Percentiles rank a stretch among this genome's conserved stretches.
These are phyloP conservation scores for Colletotrichum godetiae DNA, from an alignment of 2,329 filamentous ascomycete species.

Conservation along the genomic window DNA sequence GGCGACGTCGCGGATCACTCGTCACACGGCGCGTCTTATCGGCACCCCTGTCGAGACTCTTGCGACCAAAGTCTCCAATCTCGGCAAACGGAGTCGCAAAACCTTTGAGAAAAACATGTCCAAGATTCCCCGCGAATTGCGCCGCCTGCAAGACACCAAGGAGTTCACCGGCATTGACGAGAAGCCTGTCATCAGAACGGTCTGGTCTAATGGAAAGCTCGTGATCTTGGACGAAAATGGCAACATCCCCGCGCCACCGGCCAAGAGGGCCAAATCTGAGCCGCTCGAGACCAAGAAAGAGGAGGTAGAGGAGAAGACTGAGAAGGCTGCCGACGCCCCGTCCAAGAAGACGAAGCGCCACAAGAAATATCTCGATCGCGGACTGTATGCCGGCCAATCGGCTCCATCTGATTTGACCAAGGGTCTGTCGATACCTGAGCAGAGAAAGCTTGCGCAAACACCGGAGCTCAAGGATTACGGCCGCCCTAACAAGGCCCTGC, in stretches of 20 bases:
- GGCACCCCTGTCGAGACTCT: constrained; percentile 56
- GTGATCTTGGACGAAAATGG: constrained; percentile 59
- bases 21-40: constrained; percentile 57
- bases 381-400: constrained; percentile 88
- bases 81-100: constrained; percentile 72
- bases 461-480: constrained; percentile 59
- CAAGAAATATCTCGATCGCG: constrained; percentile 85
- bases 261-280: constrained; percentile 39
- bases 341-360: constrained; percentile 56
- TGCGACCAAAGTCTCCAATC: constrained; percentile 60
- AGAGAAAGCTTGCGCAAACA: constrained; percentile 60
- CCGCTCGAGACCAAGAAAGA: constrained; percentile 37
- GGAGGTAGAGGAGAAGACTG: constrained; percentile 46
- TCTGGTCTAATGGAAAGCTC: constrained; percentile 75
- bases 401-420: constrained; percentile 58
- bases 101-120: constrained; percentile 59
- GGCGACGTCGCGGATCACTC: constrained; percentile 48
- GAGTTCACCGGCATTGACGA: constrained; percentile 71
- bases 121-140: constrained; percentile 67
- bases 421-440: constrained; percentile 61
- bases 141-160: constrained; percentile 70
- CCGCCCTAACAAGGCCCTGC: constrained; percentile 70
- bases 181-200: constrained; percentile 66
- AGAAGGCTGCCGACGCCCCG: constrained; percentile 49
- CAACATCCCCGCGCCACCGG: constrained; percentile 41